Percentiles rank a stretch among this genome's conserved stretches.
These are phyloP conservation scores for Perkinsus chesapeaki DNA, from an alignment of 169 alveolate genomes.

Conservation along the genomic window DNA sequence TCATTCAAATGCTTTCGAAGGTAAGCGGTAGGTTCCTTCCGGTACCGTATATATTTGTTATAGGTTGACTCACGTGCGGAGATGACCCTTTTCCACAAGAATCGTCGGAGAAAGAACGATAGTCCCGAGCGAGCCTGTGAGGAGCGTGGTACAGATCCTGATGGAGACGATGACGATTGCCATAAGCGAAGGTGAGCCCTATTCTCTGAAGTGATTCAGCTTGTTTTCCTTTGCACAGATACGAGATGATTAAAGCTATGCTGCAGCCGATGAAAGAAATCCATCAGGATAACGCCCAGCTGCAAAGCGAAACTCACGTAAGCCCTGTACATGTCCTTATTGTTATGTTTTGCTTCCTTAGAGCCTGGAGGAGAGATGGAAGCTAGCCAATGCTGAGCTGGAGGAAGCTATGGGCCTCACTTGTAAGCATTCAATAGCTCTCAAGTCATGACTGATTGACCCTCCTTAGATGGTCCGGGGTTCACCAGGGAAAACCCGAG, in stretches of 20 bases:
- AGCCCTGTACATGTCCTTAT: background rate
- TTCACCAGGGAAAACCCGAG: background rate
- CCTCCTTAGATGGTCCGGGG: background rate
- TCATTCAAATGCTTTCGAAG: background rate
- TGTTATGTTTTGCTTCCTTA: too few relatives aligned
- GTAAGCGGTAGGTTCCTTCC: background rate
- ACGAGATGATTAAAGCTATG: background rate
- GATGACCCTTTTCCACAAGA: background rate
- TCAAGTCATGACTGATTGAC: background rate
- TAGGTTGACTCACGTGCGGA: background rate
- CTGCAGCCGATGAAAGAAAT: background rate
- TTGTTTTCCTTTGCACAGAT: background rate
- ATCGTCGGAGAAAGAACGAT: background rate
- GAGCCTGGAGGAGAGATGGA: background rate
- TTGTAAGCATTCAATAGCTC: background rate
- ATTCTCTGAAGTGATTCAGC: background rate
- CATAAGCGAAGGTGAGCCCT: background rate
- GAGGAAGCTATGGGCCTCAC: conserved; percentile 1
- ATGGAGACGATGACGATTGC: background rate
- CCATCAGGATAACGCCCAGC: background rate
- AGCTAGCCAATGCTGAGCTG: background rate
- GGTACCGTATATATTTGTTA: background rate
- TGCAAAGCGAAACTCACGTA: background rate
- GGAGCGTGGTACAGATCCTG: background rate
- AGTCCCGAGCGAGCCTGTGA: background rate